A percentile compares a stretch with the other conserved stretches of the same genome.
Evolutionary conservation across 352 stramenopile genomes (phyloP).

Genomic region (Phytopythium sindhum): DNA sequence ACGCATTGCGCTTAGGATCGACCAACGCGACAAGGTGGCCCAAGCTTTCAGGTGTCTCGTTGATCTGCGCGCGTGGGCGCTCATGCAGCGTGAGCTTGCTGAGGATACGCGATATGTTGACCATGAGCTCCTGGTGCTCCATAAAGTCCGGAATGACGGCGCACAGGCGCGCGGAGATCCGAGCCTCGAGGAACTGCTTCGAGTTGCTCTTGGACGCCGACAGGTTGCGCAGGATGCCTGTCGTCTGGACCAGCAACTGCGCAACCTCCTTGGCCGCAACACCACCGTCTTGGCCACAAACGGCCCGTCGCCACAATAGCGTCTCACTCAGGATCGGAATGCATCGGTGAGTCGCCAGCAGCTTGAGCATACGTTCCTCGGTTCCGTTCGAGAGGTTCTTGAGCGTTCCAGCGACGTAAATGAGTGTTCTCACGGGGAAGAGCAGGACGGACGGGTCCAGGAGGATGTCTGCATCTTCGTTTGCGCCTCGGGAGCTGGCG

Average conservation of each 20-base stretch:
- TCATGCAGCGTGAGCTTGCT: conserved; percentile 84
- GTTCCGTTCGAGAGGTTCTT: conserved; percentile 67
- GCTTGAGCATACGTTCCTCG: conserved; percentile 51
- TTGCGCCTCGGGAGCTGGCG: neutral
- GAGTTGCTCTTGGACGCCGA: conserved; percentile 50
- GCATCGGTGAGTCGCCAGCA: conserved; percentile 60
- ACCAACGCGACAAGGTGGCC: conserved; percentile 47
- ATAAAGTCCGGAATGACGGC: conserved; percentile 37
- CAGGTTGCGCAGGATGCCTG: conserved; percentile 63
- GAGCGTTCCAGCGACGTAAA: conserved; percentile 64
- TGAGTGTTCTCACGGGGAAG: conserved; percentile 38
- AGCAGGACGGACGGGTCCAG: conserved; percentile 1
- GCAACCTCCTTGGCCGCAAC: conserved; percentile 50
- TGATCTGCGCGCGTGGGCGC: conserved; percentile 61
- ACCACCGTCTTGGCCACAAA: neutral
- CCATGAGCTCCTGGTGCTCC: conserved; percentile 63
- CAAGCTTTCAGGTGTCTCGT: conserved; percentile 37
- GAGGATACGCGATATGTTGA: conserved; percentile 74
- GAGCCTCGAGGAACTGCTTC: conserved; percentile 69
- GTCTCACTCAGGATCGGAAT: conserved; percentile 54
- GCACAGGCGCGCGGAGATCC: conserved; percentile 48
- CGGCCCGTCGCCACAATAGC: conserved; percentile 35
- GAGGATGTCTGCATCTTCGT: conserved; percentile 7
- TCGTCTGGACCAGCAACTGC: conserved; percentile 70
- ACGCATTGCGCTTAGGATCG: conserved; percentile 30